Conservation (phyloP, 345 rosid genomes). For the Iberis pinnata region DNA sequence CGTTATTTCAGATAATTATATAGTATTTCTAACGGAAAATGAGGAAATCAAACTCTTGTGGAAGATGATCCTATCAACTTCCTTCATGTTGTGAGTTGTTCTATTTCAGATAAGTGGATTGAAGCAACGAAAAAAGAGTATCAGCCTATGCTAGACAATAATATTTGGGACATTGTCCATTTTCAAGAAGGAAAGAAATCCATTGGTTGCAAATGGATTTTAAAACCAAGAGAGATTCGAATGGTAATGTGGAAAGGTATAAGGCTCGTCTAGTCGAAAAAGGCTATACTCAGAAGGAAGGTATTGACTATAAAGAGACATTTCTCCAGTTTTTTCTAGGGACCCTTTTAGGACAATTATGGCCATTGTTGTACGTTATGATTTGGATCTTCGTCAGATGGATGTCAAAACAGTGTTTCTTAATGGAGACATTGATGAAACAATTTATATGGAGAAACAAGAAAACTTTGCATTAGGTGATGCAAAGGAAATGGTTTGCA, state of each 20-base stretch:
- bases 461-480: too few relatives aligned
- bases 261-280: too few relatives aligned
- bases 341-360: not conserved
- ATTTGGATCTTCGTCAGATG: not conserved
- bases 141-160: conserved; percentile 1
- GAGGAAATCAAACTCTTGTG: too few relatives aligned
- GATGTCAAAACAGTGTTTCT: too few relatives aligned
- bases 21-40: too few relatives aligned
- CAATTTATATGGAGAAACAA: too few relatives aligned
- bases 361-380: not conserved
- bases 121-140: accelerated
- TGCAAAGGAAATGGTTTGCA: too few relatives aligned
- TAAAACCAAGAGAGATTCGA: too few relatives aligned
- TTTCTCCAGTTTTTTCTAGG: not conserved
- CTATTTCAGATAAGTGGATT: not conserved
- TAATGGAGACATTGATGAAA: too few relatives aligned
- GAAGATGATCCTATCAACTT: not conserved
- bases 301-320: not conserved
- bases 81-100: not conserved
- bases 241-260: too few relatives aligned
- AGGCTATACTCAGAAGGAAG: too few relatives aligned
- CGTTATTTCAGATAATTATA: too few relatives aligned
- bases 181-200: not conserved
- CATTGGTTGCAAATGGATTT: not conserved
- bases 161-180: not conserved